Evolutionary conservation across 768 basidiomycete species (phyloP).

Genomic region (Cystofilobasidium ferigula): DNA sequence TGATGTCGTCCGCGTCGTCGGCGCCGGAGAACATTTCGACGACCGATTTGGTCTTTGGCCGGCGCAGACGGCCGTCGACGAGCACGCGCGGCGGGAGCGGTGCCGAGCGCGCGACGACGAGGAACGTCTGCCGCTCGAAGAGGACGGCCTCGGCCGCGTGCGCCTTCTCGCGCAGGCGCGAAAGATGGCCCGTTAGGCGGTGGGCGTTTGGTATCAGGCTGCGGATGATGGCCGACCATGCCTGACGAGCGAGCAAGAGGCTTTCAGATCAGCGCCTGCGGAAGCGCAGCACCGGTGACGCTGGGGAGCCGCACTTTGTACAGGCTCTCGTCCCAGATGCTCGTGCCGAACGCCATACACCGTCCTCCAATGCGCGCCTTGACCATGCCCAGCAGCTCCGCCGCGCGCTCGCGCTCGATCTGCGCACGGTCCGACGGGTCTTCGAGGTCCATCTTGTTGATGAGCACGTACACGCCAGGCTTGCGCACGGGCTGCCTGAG

Average conservation of each 20-base stretch:
- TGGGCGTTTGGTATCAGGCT: slow-evolving; percentile 88
- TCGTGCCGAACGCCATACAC: slow-evolving; percentile 77
- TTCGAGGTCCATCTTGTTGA: slow-evolving; percentile 98
- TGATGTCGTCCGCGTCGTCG: slow-evolving; percentile 21
- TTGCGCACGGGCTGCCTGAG: slow-evolving; percentile 9
- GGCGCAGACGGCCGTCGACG: slow-evolving; percentile 8
- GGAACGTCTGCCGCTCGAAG: slow-evolving; percentile 94
- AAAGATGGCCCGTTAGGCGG: slow-evolving; percentile 76
- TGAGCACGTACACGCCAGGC: slow-evolving; percentile 68
- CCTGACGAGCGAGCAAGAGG: slow-evolving; percentile 44
- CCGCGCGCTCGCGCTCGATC: slow-evolving; percentile 32
- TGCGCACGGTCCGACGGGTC: slow-evolving; percentile 29
- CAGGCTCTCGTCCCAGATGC: slow-evolving; percentile 92
- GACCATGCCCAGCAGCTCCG: slow-evolving; percentile 43
- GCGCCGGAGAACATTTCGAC: not conserved
- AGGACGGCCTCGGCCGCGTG: slow-evolving; percentile 87
- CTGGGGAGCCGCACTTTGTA: slow-evolving; percentile 57
- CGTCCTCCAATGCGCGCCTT: slow-evolving; percentile 33
- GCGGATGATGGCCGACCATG: slow-evolving; percentile 96
- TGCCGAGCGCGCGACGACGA: slow-evolving; percentile 61
- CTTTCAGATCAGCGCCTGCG: not conserved
- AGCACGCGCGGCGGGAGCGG: slow-evolving; percentile 12
- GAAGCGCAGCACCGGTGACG: not conserved
- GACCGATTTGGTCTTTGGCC: slow-evolving; percentile 12
- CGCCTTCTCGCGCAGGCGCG: slow-evolving; percentile 73